Conservation (phyloP, 2,329 filamentous ascomycete species). For the Alternaria atra region DNA sequence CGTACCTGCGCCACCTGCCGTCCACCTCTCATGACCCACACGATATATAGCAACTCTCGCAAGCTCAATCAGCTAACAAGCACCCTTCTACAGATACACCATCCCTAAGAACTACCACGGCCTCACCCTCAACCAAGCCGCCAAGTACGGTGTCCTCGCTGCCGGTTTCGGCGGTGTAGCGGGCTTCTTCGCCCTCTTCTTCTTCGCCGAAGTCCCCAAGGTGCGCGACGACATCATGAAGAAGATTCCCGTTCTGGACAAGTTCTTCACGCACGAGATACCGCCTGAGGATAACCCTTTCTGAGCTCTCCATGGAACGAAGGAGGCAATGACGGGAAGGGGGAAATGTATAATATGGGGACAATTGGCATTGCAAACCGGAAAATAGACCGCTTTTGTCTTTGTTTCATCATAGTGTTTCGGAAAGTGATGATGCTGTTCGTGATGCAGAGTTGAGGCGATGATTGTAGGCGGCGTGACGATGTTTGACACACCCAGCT, state of each 20-base stretch:
- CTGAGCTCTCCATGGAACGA: slow-evolving; percentile 34
- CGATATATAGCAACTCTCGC: neutral
- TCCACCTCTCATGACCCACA: neutral
- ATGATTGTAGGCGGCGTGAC: neutral
- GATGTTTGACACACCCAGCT: neutral
- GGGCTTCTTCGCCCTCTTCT: slow-evolving; percentile 69
- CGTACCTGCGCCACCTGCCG: neutral
- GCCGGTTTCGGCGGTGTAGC: slow-evolving; percentile 65
- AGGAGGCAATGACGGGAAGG: slow-evolving; percentile 4
- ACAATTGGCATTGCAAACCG: neutral
- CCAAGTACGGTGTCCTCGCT: slow-evolving; percentile 56
- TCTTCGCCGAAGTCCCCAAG: slow-evolving; percentile 70
- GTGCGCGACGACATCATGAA: slow-evolving; percentile 70
- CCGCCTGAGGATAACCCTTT: slow-evolving; percentile 72
- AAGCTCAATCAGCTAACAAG: slow-evolving; percentile 24
- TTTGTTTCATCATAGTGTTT: neutral
- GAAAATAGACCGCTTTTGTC: slow-evolving; percentile 6
- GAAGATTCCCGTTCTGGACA: slow-evolving; percentile 66
- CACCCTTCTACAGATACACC: slow-evolving; percentile 58
- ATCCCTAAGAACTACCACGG: slow-evolving; percentile 60
- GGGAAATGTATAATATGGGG: slow-evolving; percentile 17
- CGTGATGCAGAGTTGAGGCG: neutral
- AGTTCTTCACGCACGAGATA: slow-evolving; percentile 66
- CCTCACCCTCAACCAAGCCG: slow-evolving; percentile 53
- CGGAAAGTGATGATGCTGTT: neutral